A percentile compares a stretch with the other conserved stretches of the same genome.
Evolutionary conservation across 2,329 filamentous ascomycete species (phyloP).

Genomic region (Ceratocystiopsis sp.): DNA sequence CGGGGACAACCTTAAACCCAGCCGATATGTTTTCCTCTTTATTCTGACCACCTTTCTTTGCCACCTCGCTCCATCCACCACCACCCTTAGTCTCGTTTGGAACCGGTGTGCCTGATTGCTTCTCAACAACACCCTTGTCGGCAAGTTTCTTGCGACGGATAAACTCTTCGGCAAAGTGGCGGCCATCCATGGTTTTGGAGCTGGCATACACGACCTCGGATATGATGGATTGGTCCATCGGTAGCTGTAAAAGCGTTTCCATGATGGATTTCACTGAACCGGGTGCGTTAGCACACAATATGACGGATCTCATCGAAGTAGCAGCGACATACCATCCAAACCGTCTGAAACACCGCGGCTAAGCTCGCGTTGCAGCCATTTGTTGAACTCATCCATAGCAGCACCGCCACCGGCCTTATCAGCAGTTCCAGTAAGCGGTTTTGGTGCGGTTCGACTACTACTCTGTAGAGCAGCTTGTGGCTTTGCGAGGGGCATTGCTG

Average conservation of each 20-base stretch:
- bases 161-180: slow-evolving; percentile 88
- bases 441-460: no score
- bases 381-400: slow-evolving; percentile 82
- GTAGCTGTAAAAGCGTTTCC: slow-evolving; percentile 55
- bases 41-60: slow-evolving; percentile 58
- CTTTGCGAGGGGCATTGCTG: slow-evolving; percentile 23
- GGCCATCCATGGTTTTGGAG: slow-evolving; percentile 79
- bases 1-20: slow-evolving; percentile 77
- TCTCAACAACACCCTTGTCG: slow-evolving; percentile 67
- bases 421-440: slow-evolving; percentile 4
- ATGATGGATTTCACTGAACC: slow-evolving; percentile 16
- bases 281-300: no score
- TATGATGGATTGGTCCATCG: slow-evolving; percentile 63
- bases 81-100: slow-evolving; percentile 25
- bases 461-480: slow-evolving; percentile 15
- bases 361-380: slow-evolving; percentile 74
- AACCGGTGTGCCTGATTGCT: slow-evolving; percentile 33
- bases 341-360: slow-evolving; percentile 47
- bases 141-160: slow-evolving; percentile 83
- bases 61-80: slow-evolving; percentile 89
- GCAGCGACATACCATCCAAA: slow-evolving; percentile 30
- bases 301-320: no score
- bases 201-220: slow-evolving; percentile 78
- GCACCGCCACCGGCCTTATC: slow-evolving; percentile 22
- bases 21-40: slow-evolving; percentile 26